Conservation (phyloP, 805 yeast species). For the Grigorovia yakushimaensis region DNA sequence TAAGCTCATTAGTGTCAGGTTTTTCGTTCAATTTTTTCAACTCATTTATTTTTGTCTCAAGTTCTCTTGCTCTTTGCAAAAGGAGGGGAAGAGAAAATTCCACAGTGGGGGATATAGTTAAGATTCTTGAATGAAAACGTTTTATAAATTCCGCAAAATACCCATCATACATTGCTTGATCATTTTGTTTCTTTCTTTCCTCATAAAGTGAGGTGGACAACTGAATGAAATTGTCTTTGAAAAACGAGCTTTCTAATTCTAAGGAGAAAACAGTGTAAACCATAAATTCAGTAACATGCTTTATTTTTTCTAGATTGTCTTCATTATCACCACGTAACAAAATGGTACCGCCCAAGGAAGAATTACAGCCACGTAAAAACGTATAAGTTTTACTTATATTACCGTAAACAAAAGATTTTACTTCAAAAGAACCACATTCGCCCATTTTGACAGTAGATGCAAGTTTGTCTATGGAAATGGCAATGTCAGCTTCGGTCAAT, state of each 20-base stretch:
- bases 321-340: slow-evolving; percentile 70
- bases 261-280: slow-evolving; percentile 69
- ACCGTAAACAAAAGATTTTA: slow-evolving; percentile 51
- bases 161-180: slow-evolving; percentile 14
- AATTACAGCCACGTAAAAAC: slow-evolving; percentile 69
- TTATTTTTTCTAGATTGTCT: slow-evolving; percentile 52
- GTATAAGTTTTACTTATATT: slow-evolving; percentile 58
- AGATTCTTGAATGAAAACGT: slow-evolving; percentile 38
- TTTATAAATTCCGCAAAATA: slow-evolving; percentile 33
- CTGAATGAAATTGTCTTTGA: slow-evolving; percentile 59
- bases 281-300: slow-evolving; percentile 72
- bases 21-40: slow-evolving; percentile 18
- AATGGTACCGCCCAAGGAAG: slow-evolving; percentile 73
- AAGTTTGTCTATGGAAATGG: slow-evolving; percentile 75
- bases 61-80: slow-evolving; percentile 41
- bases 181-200: slow-evolving; percentile 10
- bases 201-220: slow-evolving; percentile 34
- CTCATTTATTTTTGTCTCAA: slow-evolving; percentile 34
- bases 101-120: slow-evolving; percentile 83
- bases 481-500: slow-evolving; percentile 75
- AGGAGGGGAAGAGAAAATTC: slow-evolving; percentile 61
- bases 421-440: slow-evolving; percentile 60
- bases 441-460: slow-evolving; percentile 70
- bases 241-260: slow-evolving; percentile 65
- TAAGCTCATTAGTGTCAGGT: slow-evolving; percentile 16